Base-by-base conservation (phyloP, 306 rosid species). In the Calophaca sinica region DNA sequence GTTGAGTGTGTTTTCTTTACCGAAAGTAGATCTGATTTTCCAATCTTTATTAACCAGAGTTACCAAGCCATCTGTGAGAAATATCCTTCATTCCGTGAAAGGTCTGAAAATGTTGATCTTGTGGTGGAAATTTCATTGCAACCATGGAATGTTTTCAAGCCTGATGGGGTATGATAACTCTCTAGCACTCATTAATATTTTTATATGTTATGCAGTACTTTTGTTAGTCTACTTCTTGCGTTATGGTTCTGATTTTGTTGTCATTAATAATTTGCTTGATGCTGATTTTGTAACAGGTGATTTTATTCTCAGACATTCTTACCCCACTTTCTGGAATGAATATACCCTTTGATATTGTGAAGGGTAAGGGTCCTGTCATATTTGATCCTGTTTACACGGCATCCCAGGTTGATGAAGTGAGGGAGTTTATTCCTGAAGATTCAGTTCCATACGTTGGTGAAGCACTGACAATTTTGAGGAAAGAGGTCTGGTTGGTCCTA, bases 281-380 rank as follows among this genome's bases (percentile, higher is more conserved):
- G 8, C 36, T 63, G 31, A 57, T 62, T 81, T 44, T 74, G 77
- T 62, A 57, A 77, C 87, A 94, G 99, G 99, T 94, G 73, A 94
- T 94, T 80, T 84, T 94, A 59, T 94, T 94, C 87, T 94, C 99
- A 0, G 99, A 94, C 80, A 94, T 94, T 86, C 91, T 94, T 59
- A 94, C 99, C 54, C 99, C 99, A 8, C 96, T 94, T 33, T 88
- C 99, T 9, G 99, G 99, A 65, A 94, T 94, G 99, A 94, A 94
- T 68, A 90, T 94, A 70, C 98, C 99, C 29, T 94, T 94, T 55
- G 99, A 94, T 86, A 94, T 94, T 68, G 97, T 94, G 71, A 94
- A 94, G 83, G 99, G 99, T 9, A 90, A 86, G 83, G 99, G 99
- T 77, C 99, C 99, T 10, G 81, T 94, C 64, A 94, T 94, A 58